phyloP scores from a whole-genome alignment of 2,329 filamentous ascomycete species.

The Clarireedia monteithiana region DNA sequence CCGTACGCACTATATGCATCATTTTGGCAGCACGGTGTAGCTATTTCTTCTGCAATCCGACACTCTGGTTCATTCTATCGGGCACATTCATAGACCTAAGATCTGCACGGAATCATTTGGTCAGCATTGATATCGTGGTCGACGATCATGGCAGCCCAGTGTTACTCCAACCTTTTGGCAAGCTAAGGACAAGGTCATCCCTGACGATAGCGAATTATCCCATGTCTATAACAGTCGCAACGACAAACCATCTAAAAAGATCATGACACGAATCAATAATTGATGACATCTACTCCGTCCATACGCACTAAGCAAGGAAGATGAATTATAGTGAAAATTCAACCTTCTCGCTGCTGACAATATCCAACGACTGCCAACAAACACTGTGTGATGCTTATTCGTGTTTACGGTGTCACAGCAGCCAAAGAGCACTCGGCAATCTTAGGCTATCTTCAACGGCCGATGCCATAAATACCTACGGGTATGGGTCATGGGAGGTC shows the following conservation, averaged over 20 bases:
- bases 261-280: not conserved
- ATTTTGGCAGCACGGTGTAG: too few relatives aligned
- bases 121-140: constrained; percentile 8
- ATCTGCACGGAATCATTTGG: constrained; percentile 2
- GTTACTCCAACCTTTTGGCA: not conserved
- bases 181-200: constrained; percentile 1
- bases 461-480: not conserved
- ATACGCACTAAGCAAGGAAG: not conserved
- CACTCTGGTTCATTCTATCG: constrained; percentile 14
- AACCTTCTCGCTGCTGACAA: too few relatives aligned
- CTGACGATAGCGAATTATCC: constrained; percentile 12
- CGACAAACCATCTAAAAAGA: not conserved
- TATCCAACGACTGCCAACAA: too few relatives aligned
- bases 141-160: constrained; percentile 15
- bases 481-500: constrained; percentile 2
- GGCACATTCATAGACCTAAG: not conserved
- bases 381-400: too few relatives aligned
- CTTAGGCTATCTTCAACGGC: not conserved
- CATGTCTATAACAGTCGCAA: not conserved
- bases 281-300: not conserved
- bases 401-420: not conserved
- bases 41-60: constrained; percentile 13
- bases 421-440: not conserved
- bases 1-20: too few relatives aligned
- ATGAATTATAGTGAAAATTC: not conserved